Evolutionary conservation across 2,329 filamentous ascomycete species (phyloP), one percentile per base, ranked within the genome.

Genomic region (Ilyonectria robusta): DNA sequence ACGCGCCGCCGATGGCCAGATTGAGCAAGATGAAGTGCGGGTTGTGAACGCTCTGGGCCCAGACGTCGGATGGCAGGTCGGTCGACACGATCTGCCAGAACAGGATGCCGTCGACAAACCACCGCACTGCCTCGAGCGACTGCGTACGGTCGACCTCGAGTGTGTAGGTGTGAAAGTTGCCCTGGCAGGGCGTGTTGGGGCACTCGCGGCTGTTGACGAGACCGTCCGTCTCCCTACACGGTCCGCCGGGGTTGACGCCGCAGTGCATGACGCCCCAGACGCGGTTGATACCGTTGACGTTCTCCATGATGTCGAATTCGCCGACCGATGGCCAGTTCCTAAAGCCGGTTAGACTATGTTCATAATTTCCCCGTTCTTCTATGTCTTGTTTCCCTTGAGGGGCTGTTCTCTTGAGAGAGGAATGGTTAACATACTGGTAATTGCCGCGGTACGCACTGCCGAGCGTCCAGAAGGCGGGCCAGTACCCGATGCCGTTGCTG

Each of bases 401-500:
- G 37, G 33, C 23, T 42, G 4, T 42, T 26, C 23, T 42, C 11
- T 42, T 26, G 5, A 26, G 6, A 29, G 35, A 33, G n/a, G 26
- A 35, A 37, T 2, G 53, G 35, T 56, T 44, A 2, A 56, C 53
- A 40, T 56, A 56, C 53, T 56, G 72, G 66, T 81, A 81, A 63
- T 81, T 78, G 33, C 72, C 72, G 48, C 83, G 79, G 73, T 80
- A 84, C 2, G 67, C 72, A 9, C 76, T 66, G 6, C 84, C 84
- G 35, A 86, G 78, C 23, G 80, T 75, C 84, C 83, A 86, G 68
- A 86, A 85, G 0, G 83, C 84, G 0, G 81, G 82, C 84, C 84
- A 86, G 71, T 62, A 62, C 19, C 59, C 59, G 29, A 62, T 56
- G 11, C 47, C 59, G 29, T 62, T 56, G 50, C 48, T 37, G 17